phyloP scores from a whole-genome alignment of 2,329 filamentous ascomycete genomes.

The Calonectria fujianensis region DNA sequence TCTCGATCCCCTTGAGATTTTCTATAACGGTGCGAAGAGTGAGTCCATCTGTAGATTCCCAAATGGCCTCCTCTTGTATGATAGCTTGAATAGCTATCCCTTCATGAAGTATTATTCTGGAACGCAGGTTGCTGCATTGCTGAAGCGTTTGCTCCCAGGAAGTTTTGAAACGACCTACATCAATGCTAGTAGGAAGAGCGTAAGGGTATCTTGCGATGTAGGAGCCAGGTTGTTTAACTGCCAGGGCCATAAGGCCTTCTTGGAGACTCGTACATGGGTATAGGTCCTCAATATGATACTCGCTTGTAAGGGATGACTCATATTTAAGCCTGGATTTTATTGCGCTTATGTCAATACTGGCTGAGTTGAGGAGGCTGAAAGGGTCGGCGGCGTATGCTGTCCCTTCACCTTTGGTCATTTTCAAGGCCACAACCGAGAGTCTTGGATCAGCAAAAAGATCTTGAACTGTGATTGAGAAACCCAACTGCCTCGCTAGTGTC shows the following conservation, averaged over 20 bases:
- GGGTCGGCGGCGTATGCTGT: background rate
- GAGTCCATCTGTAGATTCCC: constrained; percentile 6
- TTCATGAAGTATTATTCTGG: background rate
- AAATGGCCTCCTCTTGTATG: background rate
- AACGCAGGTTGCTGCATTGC: constrained; percentile 4
- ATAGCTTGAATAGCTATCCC: constrained; percentile 7
- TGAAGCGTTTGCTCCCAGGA: constrained; percentile 8
- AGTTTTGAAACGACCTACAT: background rate
- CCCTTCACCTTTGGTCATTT: constrained; percentile 42
- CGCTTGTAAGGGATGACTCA: constrained; percentile 2
- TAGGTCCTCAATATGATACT: constrained; percentile 8
- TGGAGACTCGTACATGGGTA: constrained; percentile 61
- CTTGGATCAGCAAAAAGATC: constrained; percentile 61
- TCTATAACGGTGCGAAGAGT: background rate
- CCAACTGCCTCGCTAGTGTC: constrained; percentile 62
- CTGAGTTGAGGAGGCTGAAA: background rate
- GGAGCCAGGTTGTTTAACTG: constrained; percentile 31
- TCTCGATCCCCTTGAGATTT: background rate
- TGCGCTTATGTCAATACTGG: background rate
- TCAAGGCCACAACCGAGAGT: constrained; percentile 25
- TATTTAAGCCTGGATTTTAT: background rate
- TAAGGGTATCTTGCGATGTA: constrained; percentile 37
- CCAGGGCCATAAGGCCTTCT: constrained; percentile 57
- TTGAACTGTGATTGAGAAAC: constrained; percentile 64
- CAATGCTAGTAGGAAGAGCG: background rate